A percentile compares a stretch with the other conserved stretches of the same genome.
phyloP scores from a whole-genome alignment of 768 basidiomycete species.

The Trametopsis cervina region DNA sequence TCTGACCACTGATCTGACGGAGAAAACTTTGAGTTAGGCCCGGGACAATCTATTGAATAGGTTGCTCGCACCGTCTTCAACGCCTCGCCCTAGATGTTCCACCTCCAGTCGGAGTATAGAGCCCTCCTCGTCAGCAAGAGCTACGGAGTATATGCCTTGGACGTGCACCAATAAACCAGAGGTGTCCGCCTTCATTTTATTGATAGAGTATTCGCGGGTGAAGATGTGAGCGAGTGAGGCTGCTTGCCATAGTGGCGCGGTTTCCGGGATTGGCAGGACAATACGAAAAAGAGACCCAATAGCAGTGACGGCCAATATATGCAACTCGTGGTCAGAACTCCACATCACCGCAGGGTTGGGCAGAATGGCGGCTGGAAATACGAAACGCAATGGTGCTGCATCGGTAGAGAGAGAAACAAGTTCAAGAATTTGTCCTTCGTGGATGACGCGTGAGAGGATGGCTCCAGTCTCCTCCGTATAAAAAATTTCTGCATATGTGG shows the following conservation, averaged over 20 bases:
- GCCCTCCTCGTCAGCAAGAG: constrained; percentile 54
- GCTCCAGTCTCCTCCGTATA: constrained; percentile 53
- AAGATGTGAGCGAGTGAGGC: constrained; percentile 44
- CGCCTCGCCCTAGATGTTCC: constrained; percentile 46
- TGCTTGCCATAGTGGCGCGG: constrained; percentile 47
- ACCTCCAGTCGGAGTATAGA: constrained; percentile 65
- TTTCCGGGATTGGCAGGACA: constrained; percentile 51
- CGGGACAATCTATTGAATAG: neutral
- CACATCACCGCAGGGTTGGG: constrained; percentile 55
- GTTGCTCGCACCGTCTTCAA: constrained; percentile 46
- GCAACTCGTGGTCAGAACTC: constrained; percentile 39
- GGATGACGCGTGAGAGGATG: constrained; percentile 67
- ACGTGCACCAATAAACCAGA: constrained; percentile 36
- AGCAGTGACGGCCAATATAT: constrained; percentile 62
- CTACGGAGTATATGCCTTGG: constrained; percentile 61
- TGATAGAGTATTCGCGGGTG: constrained; percentile 63
- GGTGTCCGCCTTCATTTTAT: constrained; percentile 19
- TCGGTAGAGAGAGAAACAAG: constrained; percentile 65
- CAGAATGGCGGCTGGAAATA: constrained; percentile 66
- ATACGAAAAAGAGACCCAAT: constrained; percentile 70
- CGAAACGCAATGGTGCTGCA: constrained; percentile 63
- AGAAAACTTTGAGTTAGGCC: neutral
- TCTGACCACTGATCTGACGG: constrained; percentile 66
- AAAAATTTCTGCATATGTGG: constrained; percentile 53
- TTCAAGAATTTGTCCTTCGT: constrained; percentile 68